A percentile compares a stretch with the other conserved stretches of the same genome.
Conservation (phyloP, 2,329 filamentous ascomycete species). For the Aspergillus neoniger region DNA sequence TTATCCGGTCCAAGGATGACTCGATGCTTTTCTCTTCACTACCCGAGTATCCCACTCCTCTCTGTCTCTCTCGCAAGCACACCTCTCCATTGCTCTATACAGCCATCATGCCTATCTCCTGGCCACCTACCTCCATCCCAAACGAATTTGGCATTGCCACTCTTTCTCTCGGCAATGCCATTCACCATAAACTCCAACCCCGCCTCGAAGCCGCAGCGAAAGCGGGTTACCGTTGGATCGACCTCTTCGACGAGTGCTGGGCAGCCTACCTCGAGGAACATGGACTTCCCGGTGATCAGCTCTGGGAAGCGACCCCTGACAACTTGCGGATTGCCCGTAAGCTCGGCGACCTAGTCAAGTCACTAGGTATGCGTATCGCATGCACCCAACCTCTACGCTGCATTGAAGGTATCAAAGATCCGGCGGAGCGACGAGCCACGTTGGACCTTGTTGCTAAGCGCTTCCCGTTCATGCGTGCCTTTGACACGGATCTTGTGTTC, state of each 20-base stretch:
- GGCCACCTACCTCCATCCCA: slow-evolving; percentile 16
- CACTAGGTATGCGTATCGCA: slow-evolving; percentile 34
- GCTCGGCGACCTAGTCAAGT: slow-evolving; percentile 32
- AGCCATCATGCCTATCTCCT: slow-evolving; percentile 16
- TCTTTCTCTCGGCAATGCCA: slow-evolving; percentile 34
- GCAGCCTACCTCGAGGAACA: slow-evolving; percentile 34
- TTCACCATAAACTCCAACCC: slow-evolving; percentile 29
- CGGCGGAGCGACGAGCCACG: slow-evolving; percentile 24
- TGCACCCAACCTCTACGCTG: slow-evolving; percentile 37
- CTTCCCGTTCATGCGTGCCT: slow-evolving; percentile 40
- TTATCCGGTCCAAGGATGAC: not conserved
- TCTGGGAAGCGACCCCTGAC: slow-evolving; percentile 32
- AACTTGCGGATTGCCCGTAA: slow-evolving; percentile 32
- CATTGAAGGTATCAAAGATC: slow-evolving; percentile 36
- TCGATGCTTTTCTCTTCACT: not conserved
- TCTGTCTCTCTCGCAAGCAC: not conserved
- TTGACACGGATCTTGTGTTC: slow-evolving; percentile 38
- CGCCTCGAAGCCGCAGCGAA: slow-evolving; percentile 33
- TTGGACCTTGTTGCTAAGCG: slow-evolving; percentile 34
- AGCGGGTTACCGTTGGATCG: slow-evolving; percentile 35
- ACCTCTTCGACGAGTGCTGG: slow-evolving; percentile 41
- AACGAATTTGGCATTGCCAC: slow-evolving; percentile 37
- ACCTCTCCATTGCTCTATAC: not conserved
- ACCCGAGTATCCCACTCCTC: not conserved
- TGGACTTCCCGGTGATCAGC: slow-evolving; percentile 23